Conservation (phyloP, 495 filamentous ascomycete species). For the Patellaria atrata region DNA sequence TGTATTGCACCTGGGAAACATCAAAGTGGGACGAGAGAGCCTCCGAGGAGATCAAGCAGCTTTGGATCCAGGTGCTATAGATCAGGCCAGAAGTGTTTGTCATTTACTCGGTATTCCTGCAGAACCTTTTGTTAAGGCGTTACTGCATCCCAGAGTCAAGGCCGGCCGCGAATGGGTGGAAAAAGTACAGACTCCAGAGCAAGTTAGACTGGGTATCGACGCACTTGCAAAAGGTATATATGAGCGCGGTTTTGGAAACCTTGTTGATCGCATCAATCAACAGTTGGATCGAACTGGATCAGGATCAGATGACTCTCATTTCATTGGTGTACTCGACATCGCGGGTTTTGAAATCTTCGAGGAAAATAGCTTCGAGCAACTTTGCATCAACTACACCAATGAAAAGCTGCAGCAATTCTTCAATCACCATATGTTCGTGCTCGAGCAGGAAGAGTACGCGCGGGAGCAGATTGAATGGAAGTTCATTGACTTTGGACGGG, state of each 20-base stretch:
- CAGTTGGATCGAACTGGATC: slow-evolving; percentile 72
- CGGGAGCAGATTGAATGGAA: slow-evolving; percentile 98
- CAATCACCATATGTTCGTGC: slow-evolving; percentile 99
- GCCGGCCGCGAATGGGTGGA: slow-evolving; percentile 97
- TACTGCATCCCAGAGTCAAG: slow-evolving; percentile 86
- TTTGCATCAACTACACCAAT: slow-evolving; percentile 99
- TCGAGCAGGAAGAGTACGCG: slow-evolving; percentile 98
- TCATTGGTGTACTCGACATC: slow-evolving; percentile 98
- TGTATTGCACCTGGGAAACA: slow-evolving; percentile 86
- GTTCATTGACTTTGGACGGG: slow-evolving; percentile 97
- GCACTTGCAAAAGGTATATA: slow-evolving; percentile 95
- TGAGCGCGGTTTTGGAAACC: slow-evolving; percentile 84
- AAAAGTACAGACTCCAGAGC: slow-evolving; percentile 92
- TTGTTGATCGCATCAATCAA: slow-evolving; percentile 81
- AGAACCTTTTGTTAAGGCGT: slow-evolving; percentile 71
- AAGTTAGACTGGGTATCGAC: slow-evolving; percentile 79
- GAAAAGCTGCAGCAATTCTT: slow-evolving; percentile 99
- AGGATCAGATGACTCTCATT: slow-evolving; percentile 72
- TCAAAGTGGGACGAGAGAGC: slow-evolving; percentile 78
- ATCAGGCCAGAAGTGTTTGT: slow-evolving; percentile 63
- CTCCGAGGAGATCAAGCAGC: slow-evolving; percentile 81
- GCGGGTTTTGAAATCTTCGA: slow-evolving; percentile 99
- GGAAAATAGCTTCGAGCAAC: slow-evolving; percentile 94
- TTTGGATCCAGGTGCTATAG: slow-evolving; percentile 54
- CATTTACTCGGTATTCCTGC: slow-evolving; percentile 68